A percentile compares a stretch with the other conserved stretches of the same genome.
These are phyloP conservation scores for Lactarius hatsudake DNA, from an alignment of 768 basidiomycete genomes.

Conservation along the genomic window DNA sequence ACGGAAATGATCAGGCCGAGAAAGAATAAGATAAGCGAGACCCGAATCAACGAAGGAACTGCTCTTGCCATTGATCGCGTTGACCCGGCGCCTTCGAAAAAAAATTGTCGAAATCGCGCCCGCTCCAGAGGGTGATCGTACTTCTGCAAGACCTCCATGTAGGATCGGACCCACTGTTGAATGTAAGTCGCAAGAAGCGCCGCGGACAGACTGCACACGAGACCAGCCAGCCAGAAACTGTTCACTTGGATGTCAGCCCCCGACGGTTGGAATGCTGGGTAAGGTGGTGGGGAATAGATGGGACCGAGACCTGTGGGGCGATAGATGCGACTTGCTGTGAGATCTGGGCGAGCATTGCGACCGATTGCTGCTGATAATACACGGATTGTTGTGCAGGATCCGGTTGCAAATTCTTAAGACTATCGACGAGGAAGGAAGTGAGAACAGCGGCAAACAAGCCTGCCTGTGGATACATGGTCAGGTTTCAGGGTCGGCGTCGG, in stretches of 20 bases:
- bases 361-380: background rate
- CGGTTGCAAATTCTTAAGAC: background rate
- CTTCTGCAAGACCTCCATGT: background rate
- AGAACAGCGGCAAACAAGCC: constrained; percentile 13
- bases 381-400: background rate
- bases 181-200: background rate
- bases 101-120: background rate
- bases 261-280: background rate
- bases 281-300: background rate
- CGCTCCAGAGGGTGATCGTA: background rate
- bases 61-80: background rate
- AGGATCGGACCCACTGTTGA: constrained; percentile 6
- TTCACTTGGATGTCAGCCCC: background rate
- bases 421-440: constrained; percentile 1
- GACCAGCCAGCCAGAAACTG: background rate
- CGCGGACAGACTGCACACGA: constrained; percentile 5
- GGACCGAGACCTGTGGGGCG: background rate
- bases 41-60: background rate
- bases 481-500: accelerated
- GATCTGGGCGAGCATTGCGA: background rate
- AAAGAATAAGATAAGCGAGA: constrained; percentile 11
- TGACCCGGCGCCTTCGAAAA: background rate
- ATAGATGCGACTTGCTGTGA: constrained; percentile 8
- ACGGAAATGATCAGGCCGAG: background rate
- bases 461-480: background rate